A percentile compares a stretch with the other conserved stretches of the same genome.
Conservation (phyloP, 148 eudicot species). For the Chenopodium berlandieri region DNA sequence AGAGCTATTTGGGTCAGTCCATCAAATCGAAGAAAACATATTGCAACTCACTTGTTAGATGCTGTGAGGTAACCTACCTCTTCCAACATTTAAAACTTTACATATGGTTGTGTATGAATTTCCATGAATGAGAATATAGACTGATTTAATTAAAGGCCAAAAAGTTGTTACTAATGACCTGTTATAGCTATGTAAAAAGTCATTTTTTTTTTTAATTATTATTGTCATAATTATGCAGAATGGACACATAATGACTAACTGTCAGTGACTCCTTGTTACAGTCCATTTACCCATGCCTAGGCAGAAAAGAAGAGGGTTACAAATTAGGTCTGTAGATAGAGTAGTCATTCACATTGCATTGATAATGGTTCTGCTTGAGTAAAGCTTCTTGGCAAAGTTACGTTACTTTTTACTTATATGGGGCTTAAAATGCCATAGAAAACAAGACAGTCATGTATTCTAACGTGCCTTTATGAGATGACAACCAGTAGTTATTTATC, state of each 20-base stretch:
- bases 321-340: not conserved
- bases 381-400: not conserved
- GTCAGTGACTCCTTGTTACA: not conserved
- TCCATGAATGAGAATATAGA: not conserved
- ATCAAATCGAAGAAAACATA: slow-evolving; percentile 69
- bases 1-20: slow-evolving; percentile 96
- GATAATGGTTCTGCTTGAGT: not conserved
- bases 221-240: not conserved
- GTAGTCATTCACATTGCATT: not conserved
- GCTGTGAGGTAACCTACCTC: slow-evolving; percentile 60
- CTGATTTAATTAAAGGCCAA: not conserved
- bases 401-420: not conserved
- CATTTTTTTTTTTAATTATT: not conserved
- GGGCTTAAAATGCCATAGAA: not conserved
- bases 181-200: too few species aligned
- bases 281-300: not conserved
- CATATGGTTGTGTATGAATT: not conserved
- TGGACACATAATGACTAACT: not conserved
- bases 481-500: not conserved
- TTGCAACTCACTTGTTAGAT: slow-evolving; percentile 80
- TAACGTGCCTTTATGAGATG: not conserved
- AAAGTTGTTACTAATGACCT: too few species aligned
- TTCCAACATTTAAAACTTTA: not conserved
- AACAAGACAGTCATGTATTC: not conserved
- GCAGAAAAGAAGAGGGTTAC: not conserved